Percentiles rank a stretch among this genome's conserved stretches.
Evolutionary conservation across 2,329 filamentous ascomycete genomes (phyloP).

Genomic region (Fonsecaea monophora): DNA sequence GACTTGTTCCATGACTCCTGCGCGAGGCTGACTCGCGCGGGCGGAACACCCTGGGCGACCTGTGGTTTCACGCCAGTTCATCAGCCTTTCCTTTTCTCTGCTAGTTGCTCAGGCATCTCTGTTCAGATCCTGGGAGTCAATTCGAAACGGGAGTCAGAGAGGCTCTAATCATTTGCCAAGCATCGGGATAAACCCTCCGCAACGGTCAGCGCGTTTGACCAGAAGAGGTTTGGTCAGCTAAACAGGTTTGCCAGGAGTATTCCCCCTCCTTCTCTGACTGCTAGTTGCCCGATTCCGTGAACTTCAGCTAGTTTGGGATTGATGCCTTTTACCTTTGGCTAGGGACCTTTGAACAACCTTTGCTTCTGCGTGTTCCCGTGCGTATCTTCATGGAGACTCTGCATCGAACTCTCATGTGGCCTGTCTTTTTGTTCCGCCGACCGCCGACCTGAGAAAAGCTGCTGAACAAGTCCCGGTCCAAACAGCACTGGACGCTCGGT

Average conservation of each 20-base stretch:
- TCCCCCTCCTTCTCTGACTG: conserved; percentile 24
- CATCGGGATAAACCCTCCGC: conserved; percentile 19
- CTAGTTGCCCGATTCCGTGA: conserved; percentile 13
- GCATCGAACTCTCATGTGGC: conserved; percentile 12
- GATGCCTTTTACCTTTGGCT: not conserved
- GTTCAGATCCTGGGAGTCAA: not conserved
- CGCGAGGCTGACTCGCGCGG: not conserved
- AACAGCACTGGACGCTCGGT: not conserved
- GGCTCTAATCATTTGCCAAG: conserved; percentile 9
- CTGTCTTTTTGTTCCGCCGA: conserved; percentile 18
- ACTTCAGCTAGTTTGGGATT: not conserved
- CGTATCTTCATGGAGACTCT: conserved; percentile 22
- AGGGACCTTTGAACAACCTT: conserved; percentile 1
- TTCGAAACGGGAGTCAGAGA: not conserved
- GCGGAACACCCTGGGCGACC: not conserved
- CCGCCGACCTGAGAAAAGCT: conserved; percentile 10
- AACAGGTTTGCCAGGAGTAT: conserved; percentile 2
- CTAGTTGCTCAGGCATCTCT: not conserved
- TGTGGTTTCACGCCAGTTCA: not conserved
- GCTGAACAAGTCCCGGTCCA: not conserved
- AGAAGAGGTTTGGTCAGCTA: conserved; percentile 15
- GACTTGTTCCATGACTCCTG: not conserved
- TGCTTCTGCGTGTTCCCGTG: not conserved
- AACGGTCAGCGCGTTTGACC: conserved; percentile 13
- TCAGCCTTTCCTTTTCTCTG: not conserved